phyloP scores from a whole-genome alignment of 208 protist species.

The Crithidia expoeki region DNA sequence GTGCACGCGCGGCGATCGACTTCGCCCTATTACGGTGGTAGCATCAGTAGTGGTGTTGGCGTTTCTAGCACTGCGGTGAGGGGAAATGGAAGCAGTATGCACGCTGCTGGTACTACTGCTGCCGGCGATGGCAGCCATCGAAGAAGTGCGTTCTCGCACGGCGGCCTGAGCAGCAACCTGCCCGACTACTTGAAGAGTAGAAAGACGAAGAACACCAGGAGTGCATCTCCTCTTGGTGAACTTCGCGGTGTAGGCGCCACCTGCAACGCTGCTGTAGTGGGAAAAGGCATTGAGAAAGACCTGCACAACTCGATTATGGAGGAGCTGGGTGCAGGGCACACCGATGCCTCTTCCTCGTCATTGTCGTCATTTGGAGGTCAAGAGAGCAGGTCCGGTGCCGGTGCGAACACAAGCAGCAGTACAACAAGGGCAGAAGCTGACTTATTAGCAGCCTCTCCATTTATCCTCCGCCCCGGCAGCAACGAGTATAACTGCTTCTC shows the following conservation, averaged over 20 bases:
- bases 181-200: slow-evolving; percentile 30
- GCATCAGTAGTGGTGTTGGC: background rate
- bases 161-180: slow-evolving; percentile 24
- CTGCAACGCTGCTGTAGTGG: background rate
- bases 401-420: too few relatives aligned
- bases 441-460: slow-evolving; percentile 19
- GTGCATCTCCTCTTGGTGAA: background rate
- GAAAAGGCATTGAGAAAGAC: slow-evolving; percentile 23
- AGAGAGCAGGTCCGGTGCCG: too few relatives aligned
- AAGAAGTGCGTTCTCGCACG: background rate
- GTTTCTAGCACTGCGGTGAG: background rate
- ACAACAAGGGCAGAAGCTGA: slow-evolving; percentile 3
- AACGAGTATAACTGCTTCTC: slow-evolving; percentile 84
- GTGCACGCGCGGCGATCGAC: slow-evolving; percentile 66
- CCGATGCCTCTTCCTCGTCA: background rate
- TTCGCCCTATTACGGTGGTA: slow-evolving; percentile 22
- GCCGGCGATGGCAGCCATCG: background rate
- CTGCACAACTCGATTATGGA: slow-evolving; percentile 46
- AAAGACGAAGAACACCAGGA: slow-evolving; percentile 1
- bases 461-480: slow-evolving; percentile 47
- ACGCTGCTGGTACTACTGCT: background rate
- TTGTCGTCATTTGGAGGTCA: background rate
- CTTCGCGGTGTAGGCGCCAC: background rate
- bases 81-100: background rate
- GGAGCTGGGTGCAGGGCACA: slow-evolving; percentile 33